phyloP scores from a whole-genome alignment of 2,329 filamentous ascomycete genomes.

The Diaporthe caulivora region DNA sequence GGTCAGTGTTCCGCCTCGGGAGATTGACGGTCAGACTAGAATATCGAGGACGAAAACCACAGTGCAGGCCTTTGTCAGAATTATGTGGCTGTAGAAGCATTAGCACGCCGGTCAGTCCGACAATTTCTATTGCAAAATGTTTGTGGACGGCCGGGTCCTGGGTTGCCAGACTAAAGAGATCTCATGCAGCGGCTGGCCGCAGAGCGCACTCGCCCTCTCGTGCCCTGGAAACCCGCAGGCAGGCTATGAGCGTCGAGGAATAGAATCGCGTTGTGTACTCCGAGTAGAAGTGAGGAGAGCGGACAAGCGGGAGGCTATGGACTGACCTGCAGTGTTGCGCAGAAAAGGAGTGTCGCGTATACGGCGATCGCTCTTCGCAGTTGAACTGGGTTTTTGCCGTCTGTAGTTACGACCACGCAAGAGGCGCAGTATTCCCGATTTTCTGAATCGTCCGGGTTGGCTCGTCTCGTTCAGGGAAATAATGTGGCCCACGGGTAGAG shows the following conservation, averaged over 20 bases:
- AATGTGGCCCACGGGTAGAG: background rate
- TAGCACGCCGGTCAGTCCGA: conserved; percentile 31
- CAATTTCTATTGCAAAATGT: conserved; percentile 14
- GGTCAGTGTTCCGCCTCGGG: background rate
- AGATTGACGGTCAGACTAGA: conserved; percentile 13
- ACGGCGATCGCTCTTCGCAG: background rate
- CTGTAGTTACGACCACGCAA: background rate
- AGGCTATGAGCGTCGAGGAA: conserved; percentile 20
- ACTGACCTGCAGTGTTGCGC: conserved; percentile 37
- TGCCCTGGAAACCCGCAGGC: conserved; percentile 20
- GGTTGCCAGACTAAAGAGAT: conserved; percentile 24
- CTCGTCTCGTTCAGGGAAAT: background rate
- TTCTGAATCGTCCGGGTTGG: conserved; percentile 12
- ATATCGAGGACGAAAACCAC: conserved; percentile 15
- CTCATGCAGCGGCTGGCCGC: conserved; percentile 30
- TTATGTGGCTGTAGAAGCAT: conserved; percentile 24
- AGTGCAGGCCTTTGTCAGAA: conserved; percentile 13
- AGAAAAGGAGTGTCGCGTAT: background rate
- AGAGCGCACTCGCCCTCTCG: conserved; percentile 15
- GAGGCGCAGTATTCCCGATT: background rate
- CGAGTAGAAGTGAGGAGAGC: conserved; percentile 22
- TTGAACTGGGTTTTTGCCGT: background rate
- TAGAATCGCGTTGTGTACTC: conserved; percentile 26
- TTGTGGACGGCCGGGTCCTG: background rate
- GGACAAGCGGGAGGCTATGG: conserved; percentile 26